A percentile compares a stretch with the other conserved stretches of the same genome.
Conservation (phyloP, 108 stramenopile species). For the Cyclotella atomus region DNA sequence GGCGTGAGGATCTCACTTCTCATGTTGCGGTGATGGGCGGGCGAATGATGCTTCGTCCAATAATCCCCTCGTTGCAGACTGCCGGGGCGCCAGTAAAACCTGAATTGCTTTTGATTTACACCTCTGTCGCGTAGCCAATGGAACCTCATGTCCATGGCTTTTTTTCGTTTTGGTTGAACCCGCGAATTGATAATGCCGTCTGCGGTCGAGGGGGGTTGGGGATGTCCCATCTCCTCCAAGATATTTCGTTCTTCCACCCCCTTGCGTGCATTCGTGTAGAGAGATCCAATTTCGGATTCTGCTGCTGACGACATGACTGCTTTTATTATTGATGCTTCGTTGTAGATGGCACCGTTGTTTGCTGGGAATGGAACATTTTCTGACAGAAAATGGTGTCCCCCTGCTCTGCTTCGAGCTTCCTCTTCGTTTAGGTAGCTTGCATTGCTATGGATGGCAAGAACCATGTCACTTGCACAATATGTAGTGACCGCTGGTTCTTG, state of each 20-base stretch:
- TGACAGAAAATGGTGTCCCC: conserved; percentile 40
- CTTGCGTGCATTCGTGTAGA: conserved; percentile 45
- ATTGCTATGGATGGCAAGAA: conserved; percentile 4
- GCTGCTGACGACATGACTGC: conserved; percentile 39
- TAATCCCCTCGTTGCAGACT: background rate
- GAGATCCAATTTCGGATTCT: conserved; percentile 52
- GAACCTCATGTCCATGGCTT: conserved; percentile 17
- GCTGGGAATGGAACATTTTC: conserved; percentile 2
- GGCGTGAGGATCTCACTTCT: conserved; percentile 7
- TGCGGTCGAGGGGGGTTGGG: conserved; percentile 26
- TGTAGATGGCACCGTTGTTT: conserved; percentile 41
- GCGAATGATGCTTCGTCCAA: conserved; percentile 14
- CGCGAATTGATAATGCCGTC: conserved; percentile 44
- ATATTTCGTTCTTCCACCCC: conserved; percentile 19
- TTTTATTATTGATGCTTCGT: conserved; percentile 29
- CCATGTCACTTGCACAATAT: conserved; percentile 48
- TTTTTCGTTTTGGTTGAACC: conserved; percentile 45
- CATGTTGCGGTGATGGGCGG: conserved; percentile 24
- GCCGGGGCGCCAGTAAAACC: conserved; percentile 15
- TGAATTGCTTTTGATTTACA: conserved; percentile 17
- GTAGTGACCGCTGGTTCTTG: conserved; percentile 37
- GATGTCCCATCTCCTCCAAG: conserved; percentile 41
- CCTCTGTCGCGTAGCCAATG: conserved; percentile 15
- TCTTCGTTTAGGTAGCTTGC: conserved; percentile 9
- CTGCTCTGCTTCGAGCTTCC: conserved; percentile 26